Evolutionary conservation across 805 yeast genomes (phyloP).

Genomic region (Kregervanrija fluxuum): DNA sequence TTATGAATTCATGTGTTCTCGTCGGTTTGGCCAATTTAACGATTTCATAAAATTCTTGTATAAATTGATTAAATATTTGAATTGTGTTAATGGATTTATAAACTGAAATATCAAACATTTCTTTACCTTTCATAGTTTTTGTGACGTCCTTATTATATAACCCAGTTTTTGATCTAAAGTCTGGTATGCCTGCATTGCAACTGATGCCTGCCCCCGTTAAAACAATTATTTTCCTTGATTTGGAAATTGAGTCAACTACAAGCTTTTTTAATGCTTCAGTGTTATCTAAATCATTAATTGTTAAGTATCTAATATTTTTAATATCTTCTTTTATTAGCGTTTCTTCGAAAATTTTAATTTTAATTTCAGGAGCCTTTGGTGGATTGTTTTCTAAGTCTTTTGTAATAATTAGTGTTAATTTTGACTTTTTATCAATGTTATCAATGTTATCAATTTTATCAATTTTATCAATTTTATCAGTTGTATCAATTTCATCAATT

Average conservation of each 20-base stretch:
- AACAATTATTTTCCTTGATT: slow-evolving; percentile 50
- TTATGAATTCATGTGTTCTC: slow-evolving; percentile 71
- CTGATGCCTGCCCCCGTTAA: slow-evolving; percentile 96
- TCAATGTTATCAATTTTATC: too few species aligned
- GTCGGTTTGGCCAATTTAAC: slow-evolving; percentile 72
- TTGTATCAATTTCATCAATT: too few species aligned
- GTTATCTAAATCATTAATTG: slow-evolving; percentile 3
- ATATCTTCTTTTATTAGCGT: neutral
- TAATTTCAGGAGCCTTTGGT: too few species aligned
- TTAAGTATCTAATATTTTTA: slow-evolving; percentile 3
- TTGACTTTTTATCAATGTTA: too few species aligned
- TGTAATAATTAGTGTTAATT: too few species aligned
- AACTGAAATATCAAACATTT: slow-evolving; percentile 79
- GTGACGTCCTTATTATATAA: slow-evolving; percentile 61
- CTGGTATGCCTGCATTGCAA: slow-evolving; percentile 96
- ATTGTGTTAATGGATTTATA: slow-evolving; percentile 64
- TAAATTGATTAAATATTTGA: slow-evolving; percentile 76
- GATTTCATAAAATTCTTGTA: slow-evolving; percentile 66
- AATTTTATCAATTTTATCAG: too few species aligned
- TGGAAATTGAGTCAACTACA: slow-evolving; percentile 35
- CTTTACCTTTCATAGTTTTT: slow-evolving; percentile 74
- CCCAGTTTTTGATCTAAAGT: slow-evolving; percentile 80
- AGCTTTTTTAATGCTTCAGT: slow-evolving; percentile 10
- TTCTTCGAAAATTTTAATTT: too few species aligned
- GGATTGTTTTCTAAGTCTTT: too few species aligned